Base-by-base conservation (phyloP, 352 stramenopile genomes). In the Phytophthora fragariae region DNA sequence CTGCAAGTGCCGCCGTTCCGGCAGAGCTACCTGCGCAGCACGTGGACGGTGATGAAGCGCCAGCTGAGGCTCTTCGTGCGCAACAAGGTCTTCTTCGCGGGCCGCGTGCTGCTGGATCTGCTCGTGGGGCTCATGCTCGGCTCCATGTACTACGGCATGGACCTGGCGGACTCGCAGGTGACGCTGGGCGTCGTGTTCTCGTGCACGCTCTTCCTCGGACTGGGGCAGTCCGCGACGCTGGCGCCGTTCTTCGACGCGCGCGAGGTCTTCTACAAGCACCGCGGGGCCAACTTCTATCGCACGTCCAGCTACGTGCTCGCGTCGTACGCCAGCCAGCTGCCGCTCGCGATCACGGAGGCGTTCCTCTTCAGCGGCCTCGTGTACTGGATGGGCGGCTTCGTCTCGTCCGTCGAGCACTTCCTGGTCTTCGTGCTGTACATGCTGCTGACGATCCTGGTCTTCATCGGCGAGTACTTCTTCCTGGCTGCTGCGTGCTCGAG, bases 191-290 rank as follows among this genome's bases (percentile, higher is more conserved):
- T 97, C 24, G 68, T 97, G 8, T 98, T 97, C 66, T 83, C 89
- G 41, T 81, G 76, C 21, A 62, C 92, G 31, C 79, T 98, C 14
- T 97, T 94, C 62, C 78, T 93, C 11, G 84, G 79, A 27, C 69
- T 98, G 24, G 84, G 86, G 50, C 82, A 90, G 19, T 89, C 95
- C 17, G 63, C 90, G 12, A 80, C 84, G 27, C 60, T 98, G 12
- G 79, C 89, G 5, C 72, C 84, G 33, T 84, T 94, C 59, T 75
- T 86, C 29, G 66, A 79, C 77, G 52, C 89, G 47, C 85, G 91
- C 68, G 91, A 76, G 67, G 75, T 67, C 29, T 92, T 84, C 74
- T 97, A 97, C 78, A 97, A 97, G 69, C 92, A 98, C 19, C 80
- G 82, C 7, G 82, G 87, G 10, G 78, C 83, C 17, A 96, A 97